phyloP scores from a whole-genome alignment of 1,284 basidiomycete genomes.

The Ustilago crameri region DNA sequence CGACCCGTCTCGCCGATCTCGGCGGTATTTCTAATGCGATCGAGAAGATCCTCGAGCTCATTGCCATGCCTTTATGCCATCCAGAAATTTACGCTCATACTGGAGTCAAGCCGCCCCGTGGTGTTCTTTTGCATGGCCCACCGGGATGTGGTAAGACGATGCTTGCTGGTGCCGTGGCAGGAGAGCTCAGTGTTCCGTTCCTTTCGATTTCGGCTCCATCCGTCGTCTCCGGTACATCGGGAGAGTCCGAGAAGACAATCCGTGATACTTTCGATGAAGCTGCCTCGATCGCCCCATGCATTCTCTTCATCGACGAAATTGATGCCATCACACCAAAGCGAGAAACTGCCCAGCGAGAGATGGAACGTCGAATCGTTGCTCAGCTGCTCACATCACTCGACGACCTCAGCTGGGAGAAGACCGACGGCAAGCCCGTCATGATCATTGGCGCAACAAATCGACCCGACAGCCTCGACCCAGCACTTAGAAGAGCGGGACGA shows the following conservation, averaged over 20 bases:
- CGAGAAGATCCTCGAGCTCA: slow-evolving; percentile 92
- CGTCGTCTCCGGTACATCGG: slow-evolving; percentile 96
- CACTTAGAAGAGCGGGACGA: slow-evolving; percentile 87
- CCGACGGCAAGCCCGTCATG: slow-evolving; percentile 76
- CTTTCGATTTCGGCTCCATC: slow-evolving; percentile 92
- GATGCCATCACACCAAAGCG: slow-evolving; percentile 97
- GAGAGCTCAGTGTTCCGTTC: slow-evolving; percentile 82
- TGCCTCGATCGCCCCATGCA: slow-evolving; percentile 61
- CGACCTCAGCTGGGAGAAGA: slow-evolving; percentile 86
- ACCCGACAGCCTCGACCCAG: slow-evolving; percentile 92
- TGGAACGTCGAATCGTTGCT: slow-evolving; percentile 96
- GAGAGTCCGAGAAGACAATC: slow-evolving; percentile 94
- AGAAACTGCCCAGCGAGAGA: slow-evolving; percentile 89
- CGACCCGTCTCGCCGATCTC: slow-evolving; percentile 81
- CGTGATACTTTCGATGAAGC: slow-evolving; percentile 87
- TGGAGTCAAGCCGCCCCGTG: slow-evolving; percentile 89
- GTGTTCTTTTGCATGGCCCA: slow-evolving; percentile 93
- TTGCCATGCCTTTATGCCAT: slow-evolving; percentile 92
- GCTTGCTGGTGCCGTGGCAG: slow-evolving; percentile 77
- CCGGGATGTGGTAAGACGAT: slow-evolving; percentile 91
- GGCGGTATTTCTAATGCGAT: slow-evolving; percentile 87
- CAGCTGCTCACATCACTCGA: slow-evolving; percentile 98
- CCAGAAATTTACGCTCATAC: slow-evolving; percentile 95
- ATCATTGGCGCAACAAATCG: slow-evolving; percentile 97
- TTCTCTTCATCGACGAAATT: slow-evolving; percentile 80